Base-by-base conservation (phyloP, 352 stramenopile genomes). In the Ochromonadaceae sp. region DNA sequence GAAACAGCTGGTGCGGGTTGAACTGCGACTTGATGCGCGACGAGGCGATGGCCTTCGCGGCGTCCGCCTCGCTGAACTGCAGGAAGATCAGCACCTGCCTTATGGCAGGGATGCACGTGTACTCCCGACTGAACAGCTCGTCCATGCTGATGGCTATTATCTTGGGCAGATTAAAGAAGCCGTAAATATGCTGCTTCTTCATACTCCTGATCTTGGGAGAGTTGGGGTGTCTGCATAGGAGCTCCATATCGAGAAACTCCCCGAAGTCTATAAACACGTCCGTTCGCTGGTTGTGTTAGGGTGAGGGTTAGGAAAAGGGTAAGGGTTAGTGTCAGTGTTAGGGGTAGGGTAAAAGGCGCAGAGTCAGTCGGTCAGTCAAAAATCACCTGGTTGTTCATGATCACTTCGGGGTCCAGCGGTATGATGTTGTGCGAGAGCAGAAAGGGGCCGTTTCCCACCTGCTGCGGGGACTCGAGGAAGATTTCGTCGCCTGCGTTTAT, bases 401-500 rank as follows among this genome's bases (percentile, higher is more conserved):
- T 50, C 7, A 61, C 53, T 9, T 61, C 31, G 17, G 5, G 28
- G 25, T 61, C 30, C 12, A 61, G 4, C 22, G 53, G 53, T 31
- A 61, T 58, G 25, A 32, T 22, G 48, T 61, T 50, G 31, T 61
- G 48, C 10, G 32, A 31, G 9, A 61, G 26, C 12, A 61, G 31
- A 30, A 49, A 61, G 3, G 10, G 36, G 22, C 53, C 34, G 25
- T 61, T 61, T 3, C 12, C 12, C 9, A 7, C 9, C 48, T 61
- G 53, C 17, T 35, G 36, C n/a, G n/a, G n/a, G 48, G 44, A 61
- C 35, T 52, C 28, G 7, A 61, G 10, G 35, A 58, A 48, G 12
- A 61, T 61, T 30, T 61, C 53, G 12, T 61, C 53, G 53, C 34
- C 34, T 30, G 53, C 53, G 31, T 61, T 31, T 20, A 61, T 61